phyloP scores from a whole-genome alignment of 2,329 filamentous ascomycete species.

The Diaporthe citrichinensis region DNA sequence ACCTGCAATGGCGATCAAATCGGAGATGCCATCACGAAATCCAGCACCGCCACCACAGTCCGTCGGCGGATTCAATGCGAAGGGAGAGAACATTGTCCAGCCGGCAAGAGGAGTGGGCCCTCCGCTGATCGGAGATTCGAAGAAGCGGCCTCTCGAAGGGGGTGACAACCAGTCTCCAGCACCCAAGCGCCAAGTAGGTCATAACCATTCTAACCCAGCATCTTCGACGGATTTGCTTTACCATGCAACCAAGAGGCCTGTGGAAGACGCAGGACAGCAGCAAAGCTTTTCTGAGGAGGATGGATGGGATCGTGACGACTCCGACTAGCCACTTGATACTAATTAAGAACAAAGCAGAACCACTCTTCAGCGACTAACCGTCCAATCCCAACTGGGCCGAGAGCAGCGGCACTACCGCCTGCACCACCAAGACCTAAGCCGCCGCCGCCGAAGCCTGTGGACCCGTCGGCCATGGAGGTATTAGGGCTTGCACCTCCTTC shows the following conservation, averaged over 20 bases:
- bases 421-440: conserved; percentile 39
- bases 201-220: conserved; percentile 10
- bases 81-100: conserved; percentile 46
- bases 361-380: neutral
- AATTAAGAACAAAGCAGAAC: conserved; percentile 25
- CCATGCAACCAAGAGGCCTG: neutral
- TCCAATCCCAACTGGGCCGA: conserved; percentile 36
- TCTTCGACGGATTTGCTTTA: neutral
- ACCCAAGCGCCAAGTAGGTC: conserved; percentile 58
- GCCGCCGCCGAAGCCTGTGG: conserved; percentile 49
- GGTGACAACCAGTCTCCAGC: conserved; percentile 50
- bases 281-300: conserved; percentile 2
- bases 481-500: conserved; percentile 63
- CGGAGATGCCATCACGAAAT: neutral
- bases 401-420: conserved; percentile 39
- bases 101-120: conserved; percentile 36
- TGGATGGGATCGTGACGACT: conserved; percentile 17
- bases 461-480: conserved; percentile 67
- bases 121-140: conserved; percentile 45
- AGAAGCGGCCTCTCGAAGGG: conserved; percentile 61
- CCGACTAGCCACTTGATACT: conserved; percentile 10
- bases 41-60: conserved; percentile 12
- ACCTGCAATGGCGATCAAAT: conserved; percentile 1
- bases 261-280: neutral
- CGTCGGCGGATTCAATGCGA: conserved; percentile 47